Conservation (phyloP, 2,329 filamentous ascomycete species). For the Zymoseptoria ardabiliae region DNA sequence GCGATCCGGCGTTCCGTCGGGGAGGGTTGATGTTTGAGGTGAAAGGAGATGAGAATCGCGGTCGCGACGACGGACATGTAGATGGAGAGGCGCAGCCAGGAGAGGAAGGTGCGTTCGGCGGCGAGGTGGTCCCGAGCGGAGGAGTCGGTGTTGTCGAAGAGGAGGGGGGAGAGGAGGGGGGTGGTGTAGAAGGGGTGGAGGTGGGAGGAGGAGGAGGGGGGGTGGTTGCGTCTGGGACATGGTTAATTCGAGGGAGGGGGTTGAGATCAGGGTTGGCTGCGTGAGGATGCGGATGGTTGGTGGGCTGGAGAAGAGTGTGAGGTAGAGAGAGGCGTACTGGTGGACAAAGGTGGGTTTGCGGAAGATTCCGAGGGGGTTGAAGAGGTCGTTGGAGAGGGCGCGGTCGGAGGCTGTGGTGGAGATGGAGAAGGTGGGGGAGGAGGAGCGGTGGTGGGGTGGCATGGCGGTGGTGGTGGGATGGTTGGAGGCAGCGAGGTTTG, state of each 20-base stretch:
- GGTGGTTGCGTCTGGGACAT: conserved; percentile 30
- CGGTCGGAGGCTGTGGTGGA: conserved; percentile 17
- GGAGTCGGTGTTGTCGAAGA: conserved; percentile 67
- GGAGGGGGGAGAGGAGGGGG: conserved; percentile 58
- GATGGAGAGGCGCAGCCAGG: conserved; percentile 79
- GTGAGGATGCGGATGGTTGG: neutral
- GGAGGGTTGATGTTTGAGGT: conserved; percentile 68
- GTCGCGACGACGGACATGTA: conserved; percentile 87
- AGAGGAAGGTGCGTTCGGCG: conserved; percentile 78
- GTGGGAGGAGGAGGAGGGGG: conserved; percentile 24
- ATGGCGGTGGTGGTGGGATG: too few relatives aligned
- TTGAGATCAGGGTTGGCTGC: too few relatives aligned
- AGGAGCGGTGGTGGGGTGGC: neutral
- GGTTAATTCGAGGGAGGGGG: neutral
- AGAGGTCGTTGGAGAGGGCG: conserved; percentile 31
- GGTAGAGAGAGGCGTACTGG: conserved; percentile 32
- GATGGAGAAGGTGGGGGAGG: conserved; percentile 5
- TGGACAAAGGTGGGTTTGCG: conserved; percentile 45
- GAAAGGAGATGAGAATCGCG: conserved; percentile 88
- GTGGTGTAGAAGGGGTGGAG: conserved; percentile 49
- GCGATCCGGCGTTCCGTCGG: conserved; percentile 67
- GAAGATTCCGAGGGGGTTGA: conserved; percentile 47
- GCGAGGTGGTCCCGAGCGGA: conserved; percentile 74
- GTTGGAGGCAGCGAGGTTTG: too few relatives aligned
- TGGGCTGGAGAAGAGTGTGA: neutral